Percentiles rank a stretch among this genome's conserved stretches.
These are phyloP conservation scores for Cyberlindnera samutprakarnensis DNA, from an alignment of 805 yeast genomes.

Conservation along the genomic window DNA sequence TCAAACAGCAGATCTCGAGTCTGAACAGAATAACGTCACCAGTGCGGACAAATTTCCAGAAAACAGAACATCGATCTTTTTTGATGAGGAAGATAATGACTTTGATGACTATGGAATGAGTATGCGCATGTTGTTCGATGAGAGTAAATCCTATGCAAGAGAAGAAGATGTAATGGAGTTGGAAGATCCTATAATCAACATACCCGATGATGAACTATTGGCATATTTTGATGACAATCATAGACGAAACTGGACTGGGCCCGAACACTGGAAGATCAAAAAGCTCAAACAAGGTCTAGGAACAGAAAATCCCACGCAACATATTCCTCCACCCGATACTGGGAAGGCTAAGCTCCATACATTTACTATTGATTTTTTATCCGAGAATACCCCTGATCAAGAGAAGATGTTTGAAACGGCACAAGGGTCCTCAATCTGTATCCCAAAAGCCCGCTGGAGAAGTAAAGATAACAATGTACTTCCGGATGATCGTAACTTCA, in stretches of 20 bases:
- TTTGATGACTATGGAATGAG: conserved; percentile 15
- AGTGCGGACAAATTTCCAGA: conserved; percentile 20
- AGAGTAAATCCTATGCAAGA: conserved; percentile 13
- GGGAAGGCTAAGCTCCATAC: background rate
- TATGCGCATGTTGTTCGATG: conserved; percentile 18
- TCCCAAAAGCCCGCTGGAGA: conserved; percentile 36
- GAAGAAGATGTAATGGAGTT: conserved; percentile 14
- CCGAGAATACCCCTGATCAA: conserved; percentile 24
- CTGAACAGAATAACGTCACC: conserved; percentile 10
- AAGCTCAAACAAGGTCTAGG: conserved; percentile 35
- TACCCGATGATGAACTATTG: conserved; percentile 55
- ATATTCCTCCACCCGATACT: background rate
- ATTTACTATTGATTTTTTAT: conserved; percentile 36
- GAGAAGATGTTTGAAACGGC: conserved; percentile 35
- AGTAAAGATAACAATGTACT: conserved; percentile 41
- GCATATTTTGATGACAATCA: conserved; percentile 75
- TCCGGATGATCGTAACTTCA: conserved; percentile 70
- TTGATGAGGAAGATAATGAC: conserved; percentile 17
- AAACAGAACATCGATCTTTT: conserved; percentile 21
- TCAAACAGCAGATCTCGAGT: too few relatives aligned
- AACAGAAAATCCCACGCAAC: background rate
- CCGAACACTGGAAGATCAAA: conserved; percentile 84
- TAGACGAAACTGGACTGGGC: conserved; percentile 78
- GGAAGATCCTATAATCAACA: conserved; percentile 17
- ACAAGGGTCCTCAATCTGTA: conserved; percentile 20